Conservation (phyloP, 2,329 filamentous ascomycete species). For the Neonectria faginata region DNA sequence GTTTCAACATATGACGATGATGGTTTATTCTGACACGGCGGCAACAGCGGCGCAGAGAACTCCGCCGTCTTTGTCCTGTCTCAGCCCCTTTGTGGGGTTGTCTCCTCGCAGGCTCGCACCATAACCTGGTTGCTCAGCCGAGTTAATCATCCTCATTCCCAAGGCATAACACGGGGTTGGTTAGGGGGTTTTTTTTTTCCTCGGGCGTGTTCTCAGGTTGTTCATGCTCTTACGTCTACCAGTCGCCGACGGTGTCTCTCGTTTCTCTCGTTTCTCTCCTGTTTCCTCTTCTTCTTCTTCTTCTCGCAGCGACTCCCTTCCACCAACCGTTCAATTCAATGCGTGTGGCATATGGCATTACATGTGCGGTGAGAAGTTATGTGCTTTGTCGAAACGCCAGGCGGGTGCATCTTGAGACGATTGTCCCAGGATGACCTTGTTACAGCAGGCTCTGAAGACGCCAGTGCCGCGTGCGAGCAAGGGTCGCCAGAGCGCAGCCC, state of each 20-base stretch:
- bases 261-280: neutral
- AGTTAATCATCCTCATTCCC: conserved; percentile 14
- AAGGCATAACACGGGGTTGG: neutral
- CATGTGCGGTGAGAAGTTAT: neutral
- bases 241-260: neutral
- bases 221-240: neutral
- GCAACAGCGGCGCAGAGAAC: conserved; percentile 15
- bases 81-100: conserved; percentile 31
- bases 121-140: conserved; percentile 7
- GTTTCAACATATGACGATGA: conserved; percentile 20
- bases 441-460: neutral
- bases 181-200: neutral
- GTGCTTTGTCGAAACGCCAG: neutral
- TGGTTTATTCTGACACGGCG: conserved; percentile 8
- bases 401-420: neutral
- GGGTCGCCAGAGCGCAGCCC: neutral
- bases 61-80: conserved; percentile 20
- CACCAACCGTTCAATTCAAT: neutral
- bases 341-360: neutral
- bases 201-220: neutral
- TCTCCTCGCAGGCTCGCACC: conserved; percentile 8
- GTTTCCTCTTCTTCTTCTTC: neutral
- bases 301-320: neutral
- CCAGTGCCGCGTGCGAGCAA: neutral
- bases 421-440: conserved; percentile 9